phyloP scores from a whole-genome alignment of 23 red algal genomes.

The Gracilaria gracilis region DNA sequence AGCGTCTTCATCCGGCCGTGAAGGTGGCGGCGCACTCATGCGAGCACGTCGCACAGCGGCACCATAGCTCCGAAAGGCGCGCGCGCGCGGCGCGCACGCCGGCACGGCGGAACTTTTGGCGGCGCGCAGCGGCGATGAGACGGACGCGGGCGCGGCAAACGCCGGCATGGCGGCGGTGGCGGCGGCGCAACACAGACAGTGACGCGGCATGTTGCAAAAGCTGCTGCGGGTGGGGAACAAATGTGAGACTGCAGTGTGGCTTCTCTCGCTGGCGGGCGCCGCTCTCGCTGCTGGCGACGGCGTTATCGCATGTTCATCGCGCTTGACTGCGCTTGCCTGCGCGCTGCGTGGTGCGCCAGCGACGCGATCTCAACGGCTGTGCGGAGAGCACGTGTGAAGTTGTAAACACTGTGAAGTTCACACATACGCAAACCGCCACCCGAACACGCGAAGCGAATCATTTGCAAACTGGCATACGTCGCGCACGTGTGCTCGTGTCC shows the following conservation, averaged over 20 bases:
- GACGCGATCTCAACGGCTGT: neutral
- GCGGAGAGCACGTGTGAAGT: neutral
- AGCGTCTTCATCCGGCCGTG: neutral
- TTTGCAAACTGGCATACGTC: no score
- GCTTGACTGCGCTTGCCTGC: no score
- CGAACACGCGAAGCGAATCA: no score
- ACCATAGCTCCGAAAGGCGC: neutral
- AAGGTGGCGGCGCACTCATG: neutral
- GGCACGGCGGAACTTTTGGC: neutral
- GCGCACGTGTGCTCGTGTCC: no score
- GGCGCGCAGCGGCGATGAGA: neutral
- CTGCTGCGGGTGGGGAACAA: no score
- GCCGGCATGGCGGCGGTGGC: neutral
- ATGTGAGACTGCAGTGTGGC: no score
- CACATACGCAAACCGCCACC: no score
- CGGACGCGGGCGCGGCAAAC: neutral
- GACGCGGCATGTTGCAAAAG: neutral
- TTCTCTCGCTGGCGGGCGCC: no score
- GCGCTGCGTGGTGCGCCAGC: neutral
- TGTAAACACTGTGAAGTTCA: no score
- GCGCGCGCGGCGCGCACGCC: neutral
- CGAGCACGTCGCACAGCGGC: neutral
- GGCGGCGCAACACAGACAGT: neutral
- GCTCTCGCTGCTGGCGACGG: no score
- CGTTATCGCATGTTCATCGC: no score